Evolutionary conservation across 2,329 filamentous ascomycete genomes (phyloP), one percentile per base, ranked within the genome.

Genomic region (Cordyceps militaris): DNA sequence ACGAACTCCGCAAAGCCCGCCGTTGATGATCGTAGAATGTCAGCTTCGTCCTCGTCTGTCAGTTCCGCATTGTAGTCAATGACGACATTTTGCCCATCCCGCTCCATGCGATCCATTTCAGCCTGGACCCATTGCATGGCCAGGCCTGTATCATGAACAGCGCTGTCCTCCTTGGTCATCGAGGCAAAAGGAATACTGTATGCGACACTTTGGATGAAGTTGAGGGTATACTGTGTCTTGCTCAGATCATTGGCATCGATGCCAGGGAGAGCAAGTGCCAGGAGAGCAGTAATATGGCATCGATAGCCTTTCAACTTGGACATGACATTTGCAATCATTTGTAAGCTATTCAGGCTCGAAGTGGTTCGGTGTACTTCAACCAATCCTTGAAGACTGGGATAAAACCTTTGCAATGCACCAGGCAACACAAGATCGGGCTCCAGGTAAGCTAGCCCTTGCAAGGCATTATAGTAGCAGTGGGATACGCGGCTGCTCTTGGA

Each of bases 221-320:
- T 90, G 59, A 99, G 79, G 0, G 94, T 95, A 71, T 96, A 90
- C 65, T 96, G 83, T 0, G 94, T 97, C 78, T 99, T 99, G 69
- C 94, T 92, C 26, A 99, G 76, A 72, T 99, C 94, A 69, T 99
- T 99, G 62, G 95, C 92, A 73, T 99, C 95, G 59, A 99, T 96
- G 23, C 94, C 95, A 0, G 95, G 95, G 32, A 99, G 77, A 4
- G 93, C 91, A 60, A 99, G 79, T 5, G 93, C 94, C n/a, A 99
- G 76, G 36, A 99, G 76, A 0, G 93, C 93, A 1, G 94, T 99
- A 62, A 99, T 86, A 70, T 99, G 94, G 67, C 94, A 97, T 60
- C 94, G 83, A 70, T 94, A 97, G n/a, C 94, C 94, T 72, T 96
- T 97, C 42, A 91, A 90, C 68, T 89, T 87, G 14, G 91, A 86